Conservation (phyloP, 257 asterid species). For the Solanum sitiens region DNA sequence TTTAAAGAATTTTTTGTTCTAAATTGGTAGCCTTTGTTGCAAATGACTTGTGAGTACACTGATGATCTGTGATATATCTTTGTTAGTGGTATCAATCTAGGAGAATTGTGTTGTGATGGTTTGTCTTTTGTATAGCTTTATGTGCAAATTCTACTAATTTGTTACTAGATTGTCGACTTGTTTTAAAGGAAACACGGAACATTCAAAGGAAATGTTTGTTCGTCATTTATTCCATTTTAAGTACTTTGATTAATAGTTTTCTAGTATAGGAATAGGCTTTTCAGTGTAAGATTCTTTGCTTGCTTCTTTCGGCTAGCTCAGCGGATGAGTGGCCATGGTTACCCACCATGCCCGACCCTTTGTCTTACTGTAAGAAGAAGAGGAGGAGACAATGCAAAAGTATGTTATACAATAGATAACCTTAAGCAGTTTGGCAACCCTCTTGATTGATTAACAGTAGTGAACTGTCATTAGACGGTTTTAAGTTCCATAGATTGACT, state of each 20-base stretch:
- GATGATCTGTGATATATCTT: background rate
- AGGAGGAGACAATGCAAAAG: background rate
- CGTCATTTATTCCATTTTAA: background rate
- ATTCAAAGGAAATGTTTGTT: background rate
- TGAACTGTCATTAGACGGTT: background rate
- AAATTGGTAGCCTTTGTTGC: background rate
- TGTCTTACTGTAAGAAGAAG: background rate
- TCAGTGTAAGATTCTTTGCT: background rate
- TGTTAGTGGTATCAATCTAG: background rate
- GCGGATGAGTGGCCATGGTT: background rate
- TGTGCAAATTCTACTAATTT: background rate
- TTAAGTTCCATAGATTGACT: background rate
- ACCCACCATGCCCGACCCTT: background rate
- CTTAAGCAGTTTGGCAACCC: background rate
- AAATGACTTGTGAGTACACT: background rate
- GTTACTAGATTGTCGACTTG: background rate
- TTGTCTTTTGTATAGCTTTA: background rate
- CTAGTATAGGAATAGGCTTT: background rate
- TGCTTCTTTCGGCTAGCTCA: background rate
- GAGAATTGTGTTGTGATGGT: background rate
- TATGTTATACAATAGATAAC: background rate
- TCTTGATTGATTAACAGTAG: background rate
- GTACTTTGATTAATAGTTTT: background rate
- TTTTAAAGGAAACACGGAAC: background rate
- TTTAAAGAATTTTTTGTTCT: background rate